Conservation (phyloP, 768 basidiomycete species). For the Trametes cingulata region DNA sequence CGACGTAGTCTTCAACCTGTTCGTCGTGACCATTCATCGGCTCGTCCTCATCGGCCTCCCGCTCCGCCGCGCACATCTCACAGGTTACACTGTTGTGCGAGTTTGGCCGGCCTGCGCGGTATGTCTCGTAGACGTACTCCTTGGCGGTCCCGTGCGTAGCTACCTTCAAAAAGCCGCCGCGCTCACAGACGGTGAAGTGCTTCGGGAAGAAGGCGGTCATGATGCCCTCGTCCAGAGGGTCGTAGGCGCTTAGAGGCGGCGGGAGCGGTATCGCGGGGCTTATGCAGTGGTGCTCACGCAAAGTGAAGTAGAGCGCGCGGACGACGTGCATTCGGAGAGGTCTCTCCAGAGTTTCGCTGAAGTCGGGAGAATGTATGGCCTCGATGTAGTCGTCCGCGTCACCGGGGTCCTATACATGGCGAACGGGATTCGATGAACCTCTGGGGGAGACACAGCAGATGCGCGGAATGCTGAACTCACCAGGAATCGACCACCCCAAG, state of each 20-base stretch:
- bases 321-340: slow-evolving; percentile 34
- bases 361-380: slow-evolving; percentile 26
- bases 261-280: slow-evolving; percentile 38
- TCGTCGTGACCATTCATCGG: background rate
- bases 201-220: slow-evolving; percentile 43
- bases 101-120: slow-evolving; percentile 36
- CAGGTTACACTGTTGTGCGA: slow-evolving; percentile 47
- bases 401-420: slow-evolving; percentile 16
- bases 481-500: slow-evolving; percentile 64
- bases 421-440: background rate
- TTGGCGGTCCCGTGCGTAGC: background rate
- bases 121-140: slow-evolving; percentile 42
- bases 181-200: background rate
- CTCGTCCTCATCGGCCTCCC: slow-evolving; percentile 5
- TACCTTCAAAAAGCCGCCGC: background rate
- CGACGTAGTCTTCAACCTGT: slow-evolving; percentile 3
- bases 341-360: slow-evolving; percentile 21
- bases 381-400: slow-evolving; percentile 27
- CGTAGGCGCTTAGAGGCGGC: slow-evolving; percentile 17
- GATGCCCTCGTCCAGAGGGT: slow-evolving; percentile 38
- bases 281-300: slow-evolving; percentile 55
- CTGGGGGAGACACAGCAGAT: background rate
- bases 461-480: slow-evolving; percentile 40
- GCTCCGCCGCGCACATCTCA: slow-evolving; percentile 15
- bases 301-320: slow-evolving; percentile 54